Evolutionary conservation across 2,329 filamentous ascomycete species (phyloP).

Genomic region (Calonectria naviculata): DNA sequence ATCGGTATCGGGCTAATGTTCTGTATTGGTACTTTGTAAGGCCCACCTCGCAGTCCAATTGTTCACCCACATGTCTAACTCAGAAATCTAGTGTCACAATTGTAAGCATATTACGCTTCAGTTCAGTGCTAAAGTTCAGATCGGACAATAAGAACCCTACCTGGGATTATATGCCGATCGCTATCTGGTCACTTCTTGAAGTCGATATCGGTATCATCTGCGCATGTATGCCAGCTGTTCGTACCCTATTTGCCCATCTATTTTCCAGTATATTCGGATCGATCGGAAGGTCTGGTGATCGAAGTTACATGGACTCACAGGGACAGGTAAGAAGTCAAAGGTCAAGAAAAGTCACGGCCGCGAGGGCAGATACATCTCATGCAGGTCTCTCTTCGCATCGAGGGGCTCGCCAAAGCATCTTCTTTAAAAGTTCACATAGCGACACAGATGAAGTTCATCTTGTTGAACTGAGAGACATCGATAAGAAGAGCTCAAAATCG

Average conservation of each 20-base stretch:
- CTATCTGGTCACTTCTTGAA: slow-evolving; percentile 51
- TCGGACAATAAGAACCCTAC: slow-evolving; percentile 41
- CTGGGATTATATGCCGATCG: slow-evolving; percentile 46
- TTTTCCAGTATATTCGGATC: slow-evolving; percentile 48
- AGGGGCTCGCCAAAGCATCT: neutral
- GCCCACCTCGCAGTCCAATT: neutral
- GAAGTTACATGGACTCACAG: neutral
- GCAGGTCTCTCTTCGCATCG: neutral
- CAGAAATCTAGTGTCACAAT: slow-evolving; percentile 29
- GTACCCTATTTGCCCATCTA: slow-evolving; percentile 47
- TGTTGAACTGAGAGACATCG: neutral
- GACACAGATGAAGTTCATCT: neutral
- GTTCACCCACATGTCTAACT: neutral
- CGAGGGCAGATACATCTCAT: neutral
- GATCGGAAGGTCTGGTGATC: neutral
- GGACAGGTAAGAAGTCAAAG: neutral
- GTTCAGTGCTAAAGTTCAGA: neutral
- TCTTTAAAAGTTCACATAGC: neutral
- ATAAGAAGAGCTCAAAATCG: neutral
- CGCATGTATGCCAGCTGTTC: slow-evolving; percentile 50
- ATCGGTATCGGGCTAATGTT: slow-evolving; percentile 50
- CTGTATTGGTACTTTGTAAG: slow-evolving; percentile 58
- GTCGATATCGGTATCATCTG: slow-evolving; percentile 52
- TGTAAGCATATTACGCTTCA: neutral
- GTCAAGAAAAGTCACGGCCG: neutral